Base-by-base conservation (phyloP, 257 asterid genomes). In the Striga asiatica region DNA sequence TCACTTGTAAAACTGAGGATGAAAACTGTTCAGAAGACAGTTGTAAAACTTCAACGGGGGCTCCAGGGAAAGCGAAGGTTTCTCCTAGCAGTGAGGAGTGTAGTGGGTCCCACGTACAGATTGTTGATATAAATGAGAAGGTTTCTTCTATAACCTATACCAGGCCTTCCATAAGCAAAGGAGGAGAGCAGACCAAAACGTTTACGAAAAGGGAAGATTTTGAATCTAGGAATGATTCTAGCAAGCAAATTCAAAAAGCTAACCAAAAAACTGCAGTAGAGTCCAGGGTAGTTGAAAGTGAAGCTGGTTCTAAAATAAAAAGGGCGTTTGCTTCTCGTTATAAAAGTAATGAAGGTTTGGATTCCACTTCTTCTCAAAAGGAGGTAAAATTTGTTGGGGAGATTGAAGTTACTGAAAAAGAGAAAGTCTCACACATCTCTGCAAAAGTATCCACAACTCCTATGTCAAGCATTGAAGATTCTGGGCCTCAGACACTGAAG, bases 401-500 rank as follows among this genome's bases (percentile, higher is more conserved):
- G 62, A 35, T 71, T 50, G 73, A 65, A 62, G 73, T 61, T 42
- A 68, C 56, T 18, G 71, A 65, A 39, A 76, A n/a, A n/a, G n/a
- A 60, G 70, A 71, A 62, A 65, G 73, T 70, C 22, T 28, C 66
- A 32, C 39, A 50, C 50, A 38, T 69, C 16, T 42, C 73, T 23
- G 78, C 70, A 67, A 77, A 66, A 57, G 56, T 57, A 46, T 52
- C 69, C 29, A 58, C 50, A 61, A 54, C 58, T 68, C 65, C 74
- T 60, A 69, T 73, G 41, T 51, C 70, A 49, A 66, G 62, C 23
- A 25, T 58, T 49, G 88, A 77, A 68, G 85, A 78, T 65, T 70
- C 82, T 67, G 88, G 75, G 61, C 62, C 67, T 22, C 81, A 22
- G 50, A 71, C 69, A 60, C 61, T 23, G 72, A 81, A 72, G 67